A percentile compares a stretch with the other conserved stretches of the same genome.
phyloP scores from a whole-genome alignment of 2,329 filamentous ascomycete species.

The Hortaea sp. region DNA sequence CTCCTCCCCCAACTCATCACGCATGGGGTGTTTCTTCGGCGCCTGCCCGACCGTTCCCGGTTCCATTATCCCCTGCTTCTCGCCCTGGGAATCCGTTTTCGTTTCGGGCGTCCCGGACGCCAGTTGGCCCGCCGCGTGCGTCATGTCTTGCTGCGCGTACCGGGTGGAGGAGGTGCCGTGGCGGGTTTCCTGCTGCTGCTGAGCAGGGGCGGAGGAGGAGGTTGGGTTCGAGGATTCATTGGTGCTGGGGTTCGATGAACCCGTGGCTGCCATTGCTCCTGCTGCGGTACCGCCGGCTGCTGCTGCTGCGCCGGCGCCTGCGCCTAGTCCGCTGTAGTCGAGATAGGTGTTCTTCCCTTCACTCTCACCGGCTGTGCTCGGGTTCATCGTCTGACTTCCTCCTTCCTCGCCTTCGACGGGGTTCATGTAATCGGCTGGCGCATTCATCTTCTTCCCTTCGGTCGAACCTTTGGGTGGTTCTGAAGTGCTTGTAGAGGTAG shows the following conservation, averaged over 20 bases:
- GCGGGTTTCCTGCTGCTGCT: constrained; percentile 24
- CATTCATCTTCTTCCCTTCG: background rate
- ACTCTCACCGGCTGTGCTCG: background rate
- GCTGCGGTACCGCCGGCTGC: too few relatives aligned
- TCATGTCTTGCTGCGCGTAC: constrained; percentile 32
- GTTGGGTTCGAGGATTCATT: too few relatives aligned
- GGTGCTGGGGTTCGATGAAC: too few relatives aligned
- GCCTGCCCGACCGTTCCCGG: constrained; percentile 39
- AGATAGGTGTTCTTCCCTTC: too few relatives aligned
- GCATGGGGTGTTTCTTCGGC: constrained; percentile 35
- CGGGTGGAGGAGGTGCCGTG: constrained; percentile 33
- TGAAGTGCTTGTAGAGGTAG: background rate
- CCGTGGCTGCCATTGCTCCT: too few relatives aligned
- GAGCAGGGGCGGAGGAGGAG: constrained; percentile 7
- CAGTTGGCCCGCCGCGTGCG: constrained; percentile 35
- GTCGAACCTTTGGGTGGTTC: constrained; percentile 9
- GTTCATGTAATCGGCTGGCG: background rate
- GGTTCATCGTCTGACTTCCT: background rate
- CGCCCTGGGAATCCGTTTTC: constrained; percentile 33
- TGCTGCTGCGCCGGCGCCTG: too few relatives aligned
- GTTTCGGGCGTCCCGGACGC: constrained; percentile 34
- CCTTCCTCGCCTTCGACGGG: background rate
- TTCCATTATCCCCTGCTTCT: constrained; percentile 38
- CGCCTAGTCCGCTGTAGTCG: too few relatives aligned
- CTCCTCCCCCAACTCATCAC: constrained; percentile 12